These are phyloP conservation scores for Alternaria dauci DNA, from an alignment of 2,329 filamentous ascomycete genomes.

Conservation along the genomic window DNA sequence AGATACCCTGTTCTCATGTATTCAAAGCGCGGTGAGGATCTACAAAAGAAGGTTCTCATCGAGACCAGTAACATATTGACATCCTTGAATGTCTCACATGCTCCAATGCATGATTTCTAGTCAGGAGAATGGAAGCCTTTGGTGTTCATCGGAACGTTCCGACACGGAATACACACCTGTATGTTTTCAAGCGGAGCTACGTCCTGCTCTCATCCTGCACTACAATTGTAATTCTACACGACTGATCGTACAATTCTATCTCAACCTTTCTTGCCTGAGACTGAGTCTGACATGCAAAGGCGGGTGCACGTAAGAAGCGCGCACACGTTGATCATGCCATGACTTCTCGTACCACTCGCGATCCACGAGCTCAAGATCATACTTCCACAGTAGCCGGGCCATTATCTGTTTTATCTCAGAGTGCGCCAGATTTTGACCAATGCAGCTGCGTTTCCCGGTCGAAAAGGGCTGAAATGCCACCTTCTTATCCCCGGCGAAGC, in stretches of 20 bases:
- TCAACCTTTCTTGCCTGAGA: not conserved
- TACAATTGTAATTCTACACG: not conserved
- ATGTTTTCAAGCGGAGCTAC: not conserved
- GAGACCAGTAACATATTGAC: slow-evolving; percentile 1
- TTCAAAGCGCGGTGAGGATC: not conserved
- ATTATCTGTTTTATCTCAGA: slow-evolving; percentile 12
- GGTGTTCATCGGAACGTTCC: not conserved
- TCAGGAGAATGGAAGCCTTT: not conserved
- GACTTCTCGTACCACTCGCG: not conserved
- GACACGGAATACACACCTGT: not conserved
- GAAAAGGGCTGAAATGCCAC: slow-evolving; percentile 6
- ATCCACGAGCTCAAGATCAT: slow-evolving; percentile 6
- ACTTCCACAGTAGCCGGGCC: slow-evolving; percentile 4
- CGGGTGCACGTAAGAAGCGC: slow-evolving; percentile 10
- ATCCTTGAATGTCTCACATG: not conserved
- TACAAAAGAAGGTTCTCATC: not conserved
- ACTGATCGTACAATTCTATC: not conserved
- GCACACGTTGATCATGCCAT: slow-evolving; percentile 5
- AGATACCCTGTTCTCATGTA: slow-evolving; percentile 7
- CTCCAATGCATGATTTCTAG: not conserved
- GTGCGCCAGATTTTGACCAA: slow-evolving; percentile 3
- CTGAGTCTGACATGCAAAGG: slow-evolving; percentile 1
- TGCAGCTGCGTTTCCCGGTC: slow-evolving; percentile 5
- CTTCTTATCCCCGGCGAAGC: not conserved
- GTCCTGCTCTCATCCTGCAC: not conserved